A percentile compares a stretch with the other conserved stretches of the same genome.
phyloP scores from a whole-genome alignment of 257 asterid species.

The Solanum commersonii region DNA sequence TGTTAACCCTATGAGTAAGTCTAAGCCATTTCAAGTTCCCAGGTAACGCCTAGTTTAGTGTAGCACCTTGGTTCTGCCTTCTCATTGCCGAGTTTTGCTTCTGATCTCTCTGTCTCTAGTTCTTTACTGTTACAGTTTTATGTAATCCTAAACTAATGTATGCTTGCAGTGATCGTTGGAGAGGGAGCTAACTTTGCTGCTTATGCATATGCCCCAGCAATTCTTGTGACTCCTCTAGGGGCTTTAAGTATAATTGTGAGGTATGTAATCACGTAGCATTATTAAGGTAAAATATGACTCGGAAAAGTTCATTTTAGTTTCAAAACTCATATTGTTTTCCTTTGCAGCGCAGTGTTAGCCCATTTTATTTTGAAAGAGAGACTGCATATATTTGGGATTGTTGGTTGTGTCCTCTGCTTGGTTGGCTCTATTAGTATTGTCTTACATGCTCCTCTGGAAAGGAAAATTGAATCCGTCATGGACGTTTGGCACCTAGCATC shows the following conservation, averaged over 20 bases:
- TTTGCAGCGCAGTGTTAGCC: slow-evolving; percentile 47
- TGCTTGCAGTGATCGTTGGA: slow-evolving; percentile 44
- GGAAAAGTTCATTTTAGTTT: not conserved
- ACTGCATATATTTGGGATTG: slow-evolving; percentile 49
- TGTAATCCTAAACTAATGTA: not conserved
- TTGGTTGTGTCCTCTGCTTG: slow-evolving; percentile 62
- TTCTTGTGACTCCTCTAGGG: slow-evolving; percentile 68
- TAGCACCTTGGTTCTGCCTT: not conserved
- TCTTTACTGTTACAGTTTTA: not conserved
- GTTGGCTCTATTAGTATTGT: slow-evolving; percentile 52
- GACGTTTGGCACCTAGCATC: slow-evolving; percentile 58
- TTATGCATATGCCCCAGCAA: slow-evolving; percentile 70
- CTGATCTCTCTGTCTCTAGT: not conserved
- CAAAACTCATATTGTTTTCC: not conserved
- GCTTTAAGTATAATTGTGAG: slow-evolving; percentile 17
- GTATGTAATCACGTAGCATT: not conserved
- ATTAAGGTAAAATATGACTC: not conserved
- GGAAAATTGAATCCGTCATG: slow-evolving; percentile 44
- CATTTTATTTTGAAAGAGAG: slow-evolving; percentile 33
- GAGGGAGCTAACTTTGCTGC: slow-evolving; percentile 62
- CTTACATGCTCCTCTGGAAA: slow-evolving; percentile 54
- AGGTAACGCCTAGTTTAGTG: not conserved
- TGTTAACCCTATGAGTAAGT: not conserved
- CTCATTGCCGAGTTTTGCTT: not conserved
- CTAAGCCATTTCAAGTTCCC: not conserved